Percentiles rank a stretch among this genome's conserved stretches.
phyloP scores from a whole-genome alignment of 2,329 filamentous ascomycete genomes.

The Fusarium brachygibbosum region DNA sequence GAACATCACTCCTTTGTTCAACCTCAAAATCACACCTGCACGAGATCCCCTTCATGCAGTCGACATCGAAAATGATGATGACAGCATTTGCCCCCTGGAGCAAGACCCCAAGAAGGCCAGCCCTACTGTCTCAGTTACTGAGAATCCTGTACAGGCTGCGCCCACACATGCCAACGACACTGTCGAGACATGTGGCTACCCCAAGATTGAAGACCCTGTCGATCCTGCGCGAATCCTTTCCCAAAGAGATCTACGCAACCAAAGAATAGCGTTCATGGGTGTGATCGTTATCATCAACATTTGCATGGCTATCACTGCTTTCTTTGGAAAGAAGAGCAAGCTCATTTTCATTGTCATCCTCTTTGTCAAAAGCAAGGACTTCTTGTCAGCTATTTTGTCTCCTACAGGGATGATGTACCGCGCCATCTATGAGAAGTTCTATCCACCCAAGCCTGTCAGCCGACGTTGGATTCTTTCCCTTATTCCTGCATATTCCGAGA shows the following conservation, averaged over 20 bases:
- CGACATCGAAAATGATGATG: background rate
- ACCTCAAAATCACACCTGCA: background rate
- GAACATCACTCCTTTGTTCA: background rate
- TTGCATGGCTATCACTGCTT: slow-evolving; percentile 28
- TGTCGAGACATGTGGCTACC: slow-evolving; percentile 35
- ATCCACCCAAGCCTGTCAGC: slow-evolving; percentile 9
- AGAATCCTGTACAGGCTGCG: background rate
- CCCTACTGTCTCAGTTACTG: background rate
- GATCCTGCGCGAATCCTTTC: slow-evolving; percentile 35
- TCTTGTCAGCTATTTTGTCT: slow-evolving; percentile 35
- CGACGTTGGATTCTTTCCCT: slow-evolving; percentile 41
- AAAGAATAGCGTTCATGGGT: slow-evolving; percentile 32
- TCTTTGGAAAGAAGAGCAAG: slow-evolving; percentile 41
- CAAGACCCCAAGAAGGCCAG: background rate
- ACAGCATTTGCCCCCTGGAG: slow-evolving; percentile 8
- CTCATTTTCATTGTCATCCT: slow-evolving; percentile 31
- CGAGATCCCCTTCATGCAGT: background rate
- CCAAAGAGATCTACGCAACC: slow-evolving; percentile 29
- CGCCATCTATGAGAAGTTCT: slow-evolving; percentile 13
- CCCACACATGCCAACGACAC: slow-evolving; percentile 9
- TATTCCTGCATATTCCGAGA: slow-evolving; percentile 44
- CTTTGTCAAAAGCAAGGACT: slow-evolving; percentile 45
- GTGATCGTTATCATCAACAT: slow-evolving; percentile 37
- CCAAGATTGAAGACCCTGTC: slow-evolving; percentile 34
- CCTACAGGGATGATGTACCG: slow-evolving; percentile 27